phyloP scores from a whole-genome alignment of 163 green algal species.

The Scenedesmus sp. region DNA sequence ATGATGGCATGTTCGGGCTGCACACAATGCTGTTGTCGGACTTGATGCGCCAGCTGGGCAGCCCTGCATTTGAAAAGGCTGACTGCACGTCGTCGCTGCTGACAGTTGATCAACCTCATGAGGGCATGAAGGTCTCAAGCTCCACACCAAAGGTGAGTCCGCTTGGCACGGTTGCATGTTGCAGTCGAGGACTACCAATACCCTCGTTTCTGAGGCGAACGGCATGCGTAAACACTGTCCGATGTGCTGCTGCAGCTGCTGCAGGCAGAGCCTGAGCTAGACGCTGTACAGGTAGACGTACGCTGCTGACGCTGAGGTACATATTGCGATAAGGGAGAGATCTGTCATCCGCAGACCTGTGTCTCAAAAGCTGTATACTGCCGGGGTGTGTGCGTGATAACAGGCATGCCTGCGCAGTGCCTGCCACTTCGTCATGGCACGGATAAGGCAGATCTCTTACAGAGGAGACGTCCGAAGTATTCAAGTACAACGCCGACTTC shows the following conservation, averaged over 20 bases:
- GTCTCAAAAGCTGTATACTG: too few species aligned
- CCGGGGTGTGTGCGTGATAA: too few species aligned
- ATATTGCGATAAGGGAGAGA: not conserved
- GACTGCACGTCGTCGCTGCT: not conserved
- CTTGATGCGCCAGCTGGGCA: constrained; percentile 17
- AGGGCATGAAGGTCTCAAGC: constrained; percentile 40
- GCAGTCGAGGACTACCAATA: not conserved
- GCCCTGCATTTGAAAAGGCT: not conserved
- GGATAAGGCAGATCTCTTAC: too few species aligned
- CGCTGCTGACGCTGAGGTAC: not conserved
- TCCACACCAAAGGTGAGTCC: constrained; percentile 45
- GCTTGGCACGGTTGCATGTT: not conserved
- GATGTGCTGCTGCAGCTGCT: not conserved
- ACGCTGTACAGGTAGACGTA: not conserved
- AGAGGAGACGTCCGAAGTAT: too few species aligned
- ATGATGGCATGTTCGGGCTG: constrained; percentile 14
- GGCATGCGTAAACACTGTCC: not conserved
- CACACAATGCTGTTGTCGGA: constrained; percentile 47
- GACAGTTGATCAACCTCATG: constrained; percentile 23
- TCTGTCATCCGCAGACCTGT: too few species aligned
- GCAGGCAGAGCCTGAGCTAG: not conserved
- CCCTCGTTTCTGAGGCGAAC: constrained; percentile 1
- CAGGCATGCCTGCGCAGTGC: too few species aligned
- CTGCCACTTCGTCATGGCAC: too few species aligned
- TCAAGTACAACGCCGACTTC: too few species aligned